Base-by-base conservation (phyloP, 306 rosid species). In the Chamaecrista fasciculata region DNA sequence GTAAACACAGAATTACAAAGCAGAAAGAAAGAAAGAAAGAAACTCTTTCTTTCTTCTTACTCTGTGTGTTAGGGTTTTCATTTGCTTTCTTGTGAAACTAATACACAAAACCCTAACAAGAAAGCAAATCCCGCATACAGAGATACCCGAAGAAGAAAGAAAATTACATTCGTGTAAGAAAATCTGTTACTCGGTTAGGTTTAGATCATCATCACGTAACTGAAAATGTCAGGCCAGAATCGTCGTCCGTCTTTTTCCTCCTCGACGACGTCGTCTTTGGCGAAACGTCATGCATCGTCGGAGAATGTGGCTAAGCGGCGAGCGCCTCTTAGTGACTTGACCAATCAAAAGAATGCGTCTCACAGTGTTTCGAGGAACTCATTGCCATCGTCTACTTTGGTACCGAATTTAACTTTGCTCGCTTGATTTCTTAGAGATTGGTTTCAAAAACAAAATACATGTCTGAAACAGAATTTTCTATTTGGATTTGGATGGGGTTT, bases 191-290 rank as follows among this genome's bases (percentile, higher is more conserved):
- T 46, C 64, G 82, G 80, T 70, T 76, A 53, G 69, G 24, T n/a
- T n/a, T n/a, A n/a, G n/a, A n/a, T n/a, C n/a, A n/a, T n/a, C n/a
- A 33, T 50, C 49, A 8, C 6, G 2, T 11, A 23, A 18, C 5
- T 6, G n/a, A 25, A 47, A 58, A 94, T 88, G 97, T 73, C 96
- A 11, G 68, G 60, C 66, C 85, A 82, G 76, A 90, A 81, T 69
- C 92, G 99, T 37, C 96, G 95, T 50, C 74, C 97, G 2, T 86
- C 96, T 11, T 88, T 88, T 67, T 82, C 96, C 0, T 86, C 92
- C 0, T 88, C 97, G 3, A 88, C 97, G 3, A 70, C 96, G 0
- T 86, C 97, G 18, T 90, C 97, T 7, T 19, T 86, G 85, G 92
- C 92, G 0, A 94, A 94, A 47, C 86, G 97, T 24, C 87, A 86